Evolutionary conservation across 495 filamentous ascomycete species (phyloP), one percentile per base, ranked within the genome.

Genomic region (Hypoxylon intermedium): DNA sequence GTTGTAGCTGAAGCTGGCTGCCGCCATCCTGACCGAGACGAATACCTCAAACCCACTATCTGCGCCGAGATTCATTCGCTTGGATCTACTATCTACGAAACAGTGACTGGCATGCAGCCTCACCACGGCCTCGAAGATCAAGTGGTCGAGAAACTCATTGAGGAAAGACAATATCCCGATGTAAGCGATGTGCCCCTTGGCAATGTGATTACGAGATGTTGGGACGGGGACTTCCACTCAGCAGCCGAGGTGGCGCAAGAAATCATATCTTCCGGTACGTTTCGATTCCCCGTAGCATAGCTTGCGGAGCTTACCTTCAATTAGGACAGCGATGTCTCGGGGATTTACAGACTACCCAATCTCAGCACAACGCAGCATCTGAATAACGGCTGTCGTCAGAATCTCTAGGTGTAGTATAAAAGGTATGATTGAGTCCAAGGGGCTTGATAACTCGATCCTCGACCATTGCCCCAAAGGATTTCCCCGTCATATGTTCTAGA

Each of bases 341-440:
- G n/a, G n/a, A n/a, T n/a, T n/a, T n/a, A n/a, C n/a, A n/a, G n/a
- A n/a, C n/a, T n/a, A n/a, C n/a, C n/a, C n/a, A n/a, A n/a, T n/a
- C n/a, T n/a, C n/a, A n/a, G n/a, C n/a, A n/a, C n/a, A n/a, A n/a
- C n/a, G n/a, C n/a, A n/a, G n/a, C n/a, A n/a, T n/a, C n/a, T n/a
- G n/a, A n/a, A n/a, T n/a, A n/a, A n/a, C n/a, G n/a, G n/a, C n/a
- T n/a, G n/a, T n/a, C n/a, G n/a, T n/a, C n/a, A n/a, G 71, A 59
- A 23, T 72, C 67, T 6, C 69, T 49, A 0, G 76, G 75, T 6
- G 63, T 42, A 2, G 59, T 65, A 13, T 67, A 68, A 40, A 74
- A 73, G 4, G 72, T 79, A 18, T 74, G 73, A 5, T 57, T 79
- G 2, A 86, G 58, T 5, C 71, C 67, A 12, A 85, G 71, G 3